Evolutionary conservation across 176 grass and related monocot species (phyloP).

Genomic region (Juncus inflexus): DNA sequence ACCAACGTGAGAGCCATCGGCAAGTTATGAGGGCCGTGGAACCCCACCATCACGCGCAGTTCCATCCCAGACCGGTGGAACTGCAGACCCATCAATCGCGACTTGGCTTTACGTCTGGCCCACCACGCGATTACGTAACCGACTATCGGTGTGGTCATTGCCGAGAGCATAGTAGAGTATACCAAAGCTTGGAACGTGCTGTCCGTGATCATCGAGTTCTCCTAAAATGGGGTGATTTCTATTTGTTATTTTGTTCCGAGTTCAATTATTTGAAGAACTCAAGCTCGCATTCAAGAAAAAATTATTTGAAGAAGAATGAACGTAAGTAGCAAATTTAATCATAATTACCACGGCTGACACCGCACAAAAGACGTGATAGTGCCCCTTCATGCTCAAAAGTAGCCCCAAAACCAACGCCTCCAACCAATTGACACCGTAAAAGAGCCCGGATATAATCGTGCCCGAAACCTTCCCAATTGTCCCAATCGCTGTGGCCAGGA

Average conservation of each 20-base stretch:
- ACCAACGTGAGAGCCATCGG: conserved; percentile 42
- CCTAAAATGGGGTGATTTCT: conserved; percentile 8
- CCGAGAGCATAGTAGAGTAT: conserved; percentile 51
- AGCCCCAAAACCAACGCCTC: conserved; percentile 59
- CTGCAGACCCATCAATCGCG: conserved; percentile 59
- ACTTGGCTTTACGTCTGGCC: conserved; percentile 48
- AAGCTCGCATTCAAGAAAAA: no score
- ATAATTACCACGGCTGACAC: conserved; percentile 34
- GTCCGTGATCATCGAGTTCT: conserved; percentile 45
- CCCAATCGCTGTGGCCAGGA: conserved; percentile 43
- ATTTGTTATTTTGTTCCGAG: no score
- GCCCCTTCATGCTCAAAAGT: conserved; percentile 75
- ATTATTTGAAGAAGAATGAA: not conserved
- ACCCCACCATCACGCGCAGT: conserved; percentile 46
- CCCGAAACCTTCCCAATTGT: conserved; percentile 51
- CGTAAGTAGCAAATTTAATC: not conserved
- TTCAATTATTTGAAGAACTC: not conserved
- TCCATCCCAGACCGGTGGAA: conserved; percentile 44
- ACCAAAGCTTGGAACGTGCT: conserved; percentile 48
- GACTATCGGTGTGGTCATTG: conserved; percentile 44
- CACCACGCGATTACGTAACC: conserved; percentile 43
- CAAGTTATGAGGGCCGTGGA: conserved; percentile 56
- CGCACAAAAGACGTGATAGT: conserved; percentile 76
- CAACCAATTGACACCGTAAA: conserved; percentile 34
- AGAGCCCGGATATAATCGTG: conserved; percentile 28